These are phyloP conservation scores for Brassica cretica DNA, from an alignment of 345 rosid species.

Conservation along the genomic window DNA sequence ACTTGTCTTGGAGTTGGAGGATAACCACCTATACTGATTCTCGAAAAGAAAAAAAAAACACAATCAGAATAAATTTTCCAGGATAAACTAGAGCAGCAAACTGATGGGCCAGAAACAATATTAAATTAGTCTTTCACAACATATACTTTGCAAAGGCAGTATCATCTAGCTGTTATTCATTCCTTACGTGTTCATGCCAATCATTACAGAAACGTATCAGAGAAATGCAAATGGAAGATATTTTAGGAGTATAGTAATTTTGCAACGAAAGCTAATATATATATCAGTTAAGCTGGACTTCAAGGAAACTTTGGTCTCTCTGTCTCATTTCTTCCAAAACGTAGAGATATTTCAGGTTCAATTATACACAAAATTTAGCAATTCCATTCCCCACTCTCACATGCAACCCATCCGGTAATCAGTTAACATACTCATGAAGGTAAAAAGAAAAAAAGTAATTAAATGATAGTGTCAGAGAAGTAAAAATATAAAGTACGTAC, in stretches of 20 bases:
- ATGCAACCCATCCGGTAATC: slow-evolving; percentile 2
- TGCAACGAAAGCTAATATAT: slow-evolving; percentile 8
- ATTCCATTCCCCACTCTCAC: slow-evolving; percentile 7
- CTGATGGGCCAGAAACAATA: slow-evolving; percentile 15
- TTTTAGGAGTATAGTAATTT: not conserved
- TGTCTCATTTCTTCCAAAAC: slow-evolving; percentile 21
- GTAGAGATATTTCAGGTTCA: slow-evolving; percentile 15
- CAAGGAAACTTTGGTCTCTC: not conserved
- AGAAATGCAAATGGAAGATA: not conserved
- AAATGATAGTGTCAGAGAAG: slow-evolving; percentile 11
- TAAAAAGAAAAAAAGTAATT: not conserved
- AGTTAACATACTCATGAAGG: not conserved
- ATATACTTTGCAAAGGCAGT: slow-evolving; percentile 11
- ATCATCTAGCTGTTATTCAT: slow-evolving; percentile 14
- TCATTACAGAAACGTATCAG: slow-evolving; percentile 1
- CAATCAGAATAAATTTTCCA: slow-evolving; percentile 25
- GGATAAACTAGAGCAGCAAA: not conserved
- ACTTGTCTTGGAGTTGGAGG: slow-evolving; percentile 84
- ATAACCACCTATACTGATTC: slow-evolving; percentile 98
- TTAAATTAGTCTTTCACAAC: slow-evolving; percentile 6
- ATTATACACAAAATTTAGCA: not conserved
- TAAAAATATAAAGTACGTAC: slow-evolving; percentile 47
- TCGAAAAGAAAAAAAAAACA: slow-evolving; percentile 30
- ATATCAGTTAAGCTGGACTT: slow-evolving; percentile 10
- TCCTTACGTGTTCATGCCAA: slow-evolving; percentile 14